Conservation (phyloP, 1,139 yeast genomes). For the Blastobotrys persicus region DNA sequence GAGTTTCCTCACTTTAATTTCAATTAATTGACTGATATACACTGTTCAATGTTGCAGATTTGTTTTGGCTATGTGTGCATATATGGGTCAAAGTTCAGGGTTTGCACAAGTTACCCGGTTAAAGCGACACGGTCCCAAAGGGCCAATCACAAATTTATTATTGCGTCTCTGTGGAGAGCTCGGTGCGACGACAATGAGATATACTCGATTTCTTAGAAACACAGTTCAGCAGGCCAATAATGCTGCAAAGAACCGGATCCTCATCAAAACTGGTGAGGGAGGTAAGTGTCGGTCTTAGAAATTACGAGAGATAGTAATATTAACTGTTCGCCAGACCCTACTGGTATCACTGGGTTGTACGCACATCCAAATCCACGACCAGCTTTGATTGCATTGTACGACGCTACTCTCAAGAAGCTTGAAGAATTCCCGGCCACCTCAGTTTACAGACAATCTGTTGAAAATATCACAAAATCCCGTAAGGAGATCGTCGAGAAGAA, state of each 20-base stretch:
- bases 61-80: background rate
- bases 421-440: constrained; percentile 64
- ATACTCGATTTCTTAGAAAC: constrained; percentile 39
- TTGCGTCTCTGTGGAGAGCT: background rate
- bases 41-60: too few species aligned
- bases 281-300: constrained; percentile 12
- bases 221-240: constrained; percentile 34
- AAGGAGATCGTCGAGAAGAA: constrained; percentile 61
- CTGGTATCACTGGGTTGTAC: constrained; percentile 75
- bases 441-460: constrained; percentile 74
- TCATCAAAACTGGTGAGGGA: constrained; percentile 17
- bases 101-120: constrained; percentile 7
- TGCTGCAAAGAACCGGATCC: constrained; percentile 11
- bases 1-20: too few species aligned
- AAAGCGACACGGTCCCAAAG: constrained; percentile 1
- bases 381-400: constrained; percentile 67
- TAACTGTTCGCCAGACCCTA: constrained; percentile 40
- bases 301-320: too few species aligned
- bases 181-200: constrained; percentile 39
- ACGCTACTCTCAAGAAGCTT: constrained; percentile 62
- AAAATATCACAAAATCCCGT: constrained; percentile 68
- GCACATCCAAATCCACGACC: constrained; percentile 88
- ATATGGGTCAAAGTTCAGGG: background rate
- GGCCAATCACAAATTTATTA: constrained; percentile 10
- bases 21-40: too few species aligned